phyloP scores from a whole-genome alignment of 202 grass and related monocot species.

The Setaria viridis region DNA sequence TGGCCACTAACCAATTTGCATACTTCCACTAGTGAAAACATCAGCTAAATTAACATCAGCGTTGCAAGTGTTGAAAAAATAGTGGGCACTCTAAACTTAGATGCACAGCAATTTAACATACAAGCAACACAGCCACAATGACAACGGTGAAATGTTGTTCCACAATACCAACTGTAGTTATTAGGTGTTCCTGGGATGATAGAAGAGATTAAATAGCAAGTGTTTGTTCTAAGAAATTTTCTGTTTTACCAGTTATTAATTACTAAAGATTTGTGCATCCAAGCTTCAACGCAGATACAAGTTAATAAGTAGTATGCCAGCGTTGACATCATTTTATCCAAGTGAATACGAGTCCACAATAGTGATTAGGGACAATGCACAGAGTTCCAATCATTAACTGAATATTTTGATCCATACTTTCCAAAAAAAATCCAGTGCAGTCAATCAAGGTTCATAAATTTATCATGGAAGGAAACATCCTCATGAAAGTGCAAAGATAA shows the following conservation, averaged over 20 bases:
- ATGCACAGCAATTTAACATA: slow-evolving; percentile 9
- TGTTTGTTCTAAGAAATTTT: background rate
- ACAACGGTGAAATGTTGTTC: background rate
- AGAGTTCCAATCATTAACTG: background rate
- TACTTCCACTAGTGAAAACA: background rate
- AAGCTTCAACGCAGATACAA: background rate
- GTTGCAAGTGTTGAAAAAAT: slow-evolving; percentile 5
- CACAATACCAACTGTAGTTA: slow-evolving; percentile 3
- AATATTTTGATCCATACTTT: background rate
- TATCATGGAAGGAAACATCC: background rate
- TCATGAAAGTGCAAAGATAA: slow-evolving; percentile 38
- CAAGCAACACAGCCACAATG: slow-evolving; percentile 13
- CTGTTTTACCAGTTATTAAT: background rate
- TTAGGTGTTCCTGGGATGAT: background rate
- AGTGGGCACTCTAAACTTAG: background rate
- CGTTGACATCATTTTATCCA: background rate
- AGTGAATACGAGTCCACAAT: background rate
- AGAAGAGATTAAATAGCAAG: background rate
- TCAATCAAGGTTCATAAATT: background rate
- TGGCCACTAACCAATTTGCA: background rate
- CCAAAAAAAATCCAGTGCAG: background rate
- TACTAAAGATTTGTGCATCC: background rate
- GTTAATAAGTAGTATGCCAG: background rate
- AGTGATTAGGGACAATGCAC: slow-evolving; percentile 2
- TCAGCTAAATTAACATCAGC: background rate